Evolutionary conservation across 441 rosid genomes (phyloP), one percentile per base, ranked within the genome.

Genomic region (Adansonia grandidieri): DNA sequence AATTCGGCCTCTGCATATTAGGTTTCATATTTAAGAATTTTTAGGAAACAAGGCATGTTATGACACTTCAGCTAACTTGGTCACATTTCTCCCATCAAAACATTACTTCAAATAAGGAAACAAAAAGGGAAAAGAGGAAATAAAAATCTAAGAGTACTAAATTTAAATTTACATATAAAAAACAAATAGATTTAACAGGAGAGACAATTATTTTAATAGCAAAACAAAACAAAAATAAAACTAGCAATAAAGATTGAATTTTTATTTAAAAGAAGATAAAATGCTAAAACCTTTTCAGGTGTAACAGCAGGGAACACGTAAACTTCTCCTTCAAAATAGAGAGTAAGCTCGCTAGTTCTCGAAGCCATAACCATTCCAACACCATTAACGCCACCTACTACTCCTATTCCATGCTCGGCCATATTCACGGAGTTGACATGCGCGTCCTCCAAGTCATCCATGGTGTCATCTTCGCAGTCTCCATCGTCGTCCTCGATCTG

Each of bases 301-400:
- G 91, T 87, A 80, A 90, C 91, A 62, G 91, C 91, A 75, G 91
- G 92, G 79, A 90, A 88, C 42, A 89, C 92, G 79, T 84, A 90
- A 73, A 88, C 93, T 78, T 91, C 92, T 79, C 94, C 91, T 84
- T 89, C 91, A 78, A 92, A 91, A 42, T 94, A 89, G 47, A 92
- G 87, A 74, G 94, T 86, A 19, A 92, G 91, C 87, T 89, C 91
- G 78, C 92, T 89, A 6, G 86, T 82, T 76, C 91, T 87, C 24
- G 91, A 84, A 45, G 87, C 85, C 79, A 76, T 77, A 80, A 84
- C 75, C 19, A 81, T 73, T 64, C 75, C 80, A 9, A 71, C 69
- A 51, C 74, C 71, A n/a, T 9, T 32, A n/a, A 37, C 64, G 17
- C 75, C 64, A 17, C 75, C n/a, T 5, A 53, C 17, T 32, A 71